phyloP scores from a whole-genome alignment of 805 yeast genomes.

The Tetrapisispora taiwanensis region DNA sequence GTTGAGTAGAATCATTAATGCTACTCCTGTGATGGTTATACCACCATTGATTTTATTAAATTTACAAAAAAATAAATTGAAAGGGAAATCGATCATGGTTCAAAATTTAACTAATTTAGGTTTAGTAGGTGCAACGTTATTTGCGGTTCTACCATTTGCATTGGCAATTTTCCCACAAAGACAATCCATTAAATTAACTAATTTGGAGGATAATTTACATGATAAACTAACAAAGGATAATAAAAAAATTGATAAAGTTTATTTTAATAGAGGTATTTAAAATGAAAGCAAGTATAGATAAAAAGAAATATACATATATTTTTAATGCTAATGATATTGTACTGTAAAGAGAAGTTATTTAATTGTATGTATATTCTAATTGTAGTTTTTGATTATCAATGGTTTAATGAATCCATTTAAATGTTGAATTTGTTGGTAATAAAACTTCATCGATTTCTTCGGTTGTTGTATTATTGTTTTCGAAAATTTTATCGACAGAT shows the following conservation, averaged over 20 bases:
- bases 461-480: conserved; percentile 4
- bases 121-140: conserved; percentile 73
- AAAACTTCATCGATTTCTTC: conserved; percentile 9
- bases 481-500: conserved; percentile 8
- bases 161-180: conserved; percentile 92
- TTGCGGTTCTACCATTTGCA: conserved; percentile 87
- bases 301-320: background rate
- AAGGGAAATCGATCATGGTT: conserved; percentile 52
- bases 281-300: too few species aligned
- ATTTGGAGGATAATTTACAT: conserved; percentile 57
- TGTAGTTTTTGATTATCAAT: background rate
- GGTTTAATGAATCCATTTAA: conserved; percentile 10
- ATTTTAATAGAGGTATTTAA: conserved; percentile 91
- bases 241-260: conserved; percentile 44
- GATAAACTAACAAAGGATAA: conserved; percentile 56
- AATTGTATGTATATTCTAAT: too few species aligned
- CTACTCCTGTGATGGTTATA: conserved; percentile 94
- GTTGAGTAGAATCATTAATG: conserved; percentile 85
- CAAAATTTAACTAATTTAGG: conserved; percentile 76
- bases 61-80: conserved; percentile 61
- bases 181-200: conserved; percentile 46
- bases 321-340: background rate
- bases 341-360: too few species aligned
- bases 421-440: conserved; percentile 10
- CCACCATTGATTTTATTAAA: conserved; percentile 81